A percentile compares a stretch with the other conserved stretches of the same genome.
phyloP scores from a whole-genome alignment of 2,329 filamentous ascomycete genomes.

The Harringtonia aguacate region DNA sequence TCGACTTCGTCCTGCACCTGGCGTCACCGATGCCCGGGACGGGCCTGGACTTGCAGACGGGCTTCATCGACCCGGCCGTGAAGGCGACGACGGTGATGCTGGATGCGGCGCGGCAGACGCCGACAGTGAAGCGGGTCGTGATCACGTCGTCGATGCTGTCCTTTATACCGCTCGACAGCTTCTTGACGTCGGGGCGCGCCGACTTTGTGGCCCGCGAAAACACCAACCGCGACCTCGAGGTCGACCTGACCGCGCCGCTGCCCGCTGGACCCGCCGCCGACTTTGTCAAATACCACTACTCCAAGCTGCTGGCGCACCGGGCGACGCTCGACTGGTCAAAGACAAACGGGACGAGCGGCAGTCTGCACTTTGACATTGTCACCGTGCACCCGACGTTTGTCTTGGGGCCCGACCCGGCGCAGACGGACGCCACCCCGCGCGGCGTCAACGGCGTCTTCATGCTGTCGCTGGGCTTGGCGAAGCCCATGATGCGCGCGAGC shows the following conservation, averaged over 20 bases:
- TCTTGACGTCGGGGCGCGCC: neutral
- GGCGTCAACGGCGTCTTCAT: neutral
- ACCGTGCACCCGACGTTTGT: conserved; percentile 6
- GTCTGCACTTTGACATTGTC: conserved; percentile 3
- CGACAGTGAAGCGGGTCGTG: neutral
- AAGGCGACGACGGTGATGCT: neutral
- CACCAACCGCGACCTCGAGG: neutral
- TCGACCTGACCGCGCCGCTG: neutral
- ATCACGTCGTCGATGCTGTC: conserved; percentile 3
- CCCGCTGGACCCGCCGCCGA: neutral
- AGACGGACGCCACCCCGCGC: neutral
- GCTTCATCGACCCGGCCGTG: neutral
- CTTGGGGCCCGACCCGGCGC: conserved; percentile 6
- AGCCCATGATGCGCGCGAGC: neutral
- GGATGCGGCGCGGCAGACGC: neutral
- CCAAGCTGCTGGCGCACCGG: conserved; percentile 12
- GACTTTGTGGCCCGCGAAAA: neutral
- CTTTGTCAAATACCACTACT: conserved; percentile 16
- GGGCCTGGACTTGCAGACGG: neutral
- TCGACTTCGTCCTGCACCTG: neutral
- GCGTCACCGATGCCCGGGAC: neutral
- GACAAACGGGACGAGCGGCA: neutral
- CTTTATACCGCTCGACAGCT: neutral
- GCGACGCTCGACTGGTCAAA: conserved; percentile 6
- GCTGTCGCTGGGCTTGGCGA: neutral